These are phyloP conservation scores for Myotisia sp. DNA, from an alignment of 2,329 filamentous ascomycete species.

Conservation along the genomic window DNA sequence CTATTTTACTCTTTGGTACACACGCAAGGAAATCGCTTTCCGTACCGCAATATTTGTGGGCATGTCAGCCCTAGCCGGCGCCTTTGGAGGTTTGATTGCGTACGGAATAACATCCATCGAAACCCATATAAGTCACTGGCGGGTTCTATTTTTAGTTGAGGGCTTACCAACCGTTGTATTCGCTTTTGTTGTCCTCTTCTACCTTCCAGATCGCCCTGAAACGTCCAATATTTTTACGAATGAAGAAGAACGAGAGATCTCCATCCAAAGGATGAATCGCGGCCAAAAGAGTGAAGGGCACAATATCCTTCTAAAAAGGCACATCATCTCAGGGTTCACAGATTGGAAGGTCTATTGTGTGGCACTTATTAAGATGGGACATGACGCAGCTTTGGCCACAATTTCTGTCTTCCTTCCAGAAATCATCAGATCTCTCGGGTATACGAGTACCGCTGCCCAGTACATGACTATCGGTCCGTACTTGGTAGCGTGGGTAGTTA, in stretches of 20 bases:
- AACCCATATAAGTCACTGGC: conserved; percentile 30
- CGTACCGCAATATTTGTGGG: conserved; percentile 40
- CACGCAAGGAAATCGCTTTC: conserved; percentile 39
- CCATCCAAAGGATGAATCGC: conserved; percentile 11
- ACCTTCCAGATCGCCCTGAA: conserved; percentile 32
- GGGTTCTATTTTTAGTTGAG: conserved; percentile 39
- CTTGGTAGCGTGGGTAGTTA: conserved; percentile 49
- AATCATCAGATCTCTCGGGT: conserved; percentile 39
- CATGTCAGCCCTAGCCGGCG: conserved; percentile 41
- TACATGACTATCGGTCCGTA: conserved; percentile 41
- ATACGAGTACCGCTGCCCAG: conserved; percentile 38
- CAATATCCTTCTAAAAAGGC: conserved; percentile 8
- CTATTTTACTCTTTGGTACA: conserved; percentile 47
- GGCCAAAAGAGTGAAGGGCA: conserved; percentile 11
- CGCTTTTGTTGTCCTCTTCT: conserved; percentile 28
- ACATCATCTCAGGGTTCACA: conserved; percentile 10
- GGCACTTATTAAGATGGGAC: conserved; percentile 11
- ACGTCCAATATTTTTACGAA: conserved; percentile 10
- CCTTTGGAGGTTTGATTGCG: conserved; percentile 39
- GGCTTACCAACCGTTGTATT: conserved; percentile 35
- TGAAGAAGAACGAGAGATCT: conserved; percentile 9
- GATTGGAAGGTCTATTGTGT: conserved; percentile 12
- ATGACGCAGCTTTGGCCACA: conserved; percentile 21
- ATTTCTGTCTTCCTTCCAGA: conserved; percentile 30
- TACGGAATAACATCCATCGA: conserved; percentile 17